Base-by-base conservation (phyloP, 2,329 filamentous ascomycete species). In the Claviceps citrina region DNA sequence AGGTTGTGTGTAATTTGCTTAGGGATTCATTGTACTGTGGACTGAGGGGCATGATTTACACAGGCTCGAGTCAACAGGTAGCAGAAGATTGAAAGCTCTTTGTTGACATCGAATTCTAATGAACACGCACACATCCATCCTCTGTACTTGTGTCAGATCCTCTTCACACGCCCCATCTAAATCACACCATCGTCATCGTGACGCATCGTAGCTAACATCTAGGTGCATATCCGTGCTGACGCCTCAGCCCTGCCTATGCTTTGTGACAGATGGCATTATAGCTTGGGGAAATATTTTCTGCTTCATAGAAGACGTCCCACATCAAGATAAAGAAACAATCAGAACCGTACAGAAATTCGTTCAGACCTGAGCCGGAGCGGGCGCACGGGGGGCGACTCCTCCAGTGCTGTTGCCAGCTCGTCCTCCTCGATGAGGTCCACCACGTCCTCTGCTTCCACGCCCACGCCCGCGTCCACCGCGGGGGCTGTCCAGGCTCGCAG, bases 401-500 rank as follows among this genome's bases (percentile, higher is more conserved):
- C 30, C 40, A 39, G 38, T 31, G 32, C 47, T 48, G 25, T 45
- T 51, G 13, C 57, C 54, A 12, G 55, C 59, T 35, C 63, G 57
- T 32, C 60, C 56, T 28, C 61, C 57, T 30, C 61, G 54, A 13
- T 55, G 50, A 30, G 46, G 44, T 12, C 54, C 55, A 15, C 61
- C 59, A 19, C 60, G 54, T 20, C 59, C 63, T 39, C 64, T 54
- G 30, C 60, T 57, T 33, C 60, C 59, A 19, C 59, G 54, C 15
- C 59, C 63, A 33, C 64, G 54, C 25, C 60, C 59, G 35, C 64
- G 56, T 10, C 60, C 52, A 25, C 64, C 57, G 22, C 61, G 61
- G 18, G 59, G 52, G 15, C 60, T 51, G 46, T 78, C 68, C 10
- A 81, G 58, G 32, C 55, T 68, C 1, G 70, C 57, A 1, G 79